These are phyloP conservation scores for Diaporthe amygdali DNA, from an alignment of 2,329 filamentous ascomycete genomes.

Conservation along the genomic window DNA sequence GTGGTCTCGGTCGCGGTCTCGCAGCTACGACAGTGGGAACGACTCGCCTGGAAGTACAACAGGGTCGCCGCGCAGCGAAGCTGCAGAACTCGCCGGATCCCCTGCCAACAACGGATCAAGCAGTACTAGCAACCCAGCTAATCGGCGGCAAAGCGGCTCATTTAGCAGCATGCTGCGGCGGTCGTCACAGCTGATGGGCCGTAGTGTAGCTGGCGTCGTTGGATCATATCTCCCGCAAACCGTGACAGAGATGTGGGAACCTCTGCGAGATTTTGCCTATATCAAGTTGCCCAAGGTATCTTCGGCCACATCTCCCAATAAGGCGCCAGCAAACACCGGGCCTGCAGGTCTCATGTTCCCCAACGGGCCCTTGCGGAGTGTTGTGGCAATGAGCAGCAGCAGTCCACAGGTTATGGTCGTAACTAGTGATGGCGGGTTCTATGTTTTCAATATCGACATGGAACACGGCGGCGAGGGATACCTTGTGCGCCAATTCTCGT, in stretches of 20 bases:
- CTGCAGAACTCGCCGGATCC: slow-evolving; percentile 42
- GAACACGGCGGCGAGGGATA: slow-evolving; percentile 93
- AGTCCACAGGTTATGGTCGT: slow-evolving; percentile 98
- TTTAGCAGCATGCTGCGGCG: slow-evolving; percentile 91
- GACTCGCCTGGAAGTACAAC: slow-evolving; percentile 54
- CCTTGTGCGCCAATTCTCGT: slow-evolving; percentile 92
- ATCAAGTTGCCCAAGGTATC: slow-evolving; percentile 81
- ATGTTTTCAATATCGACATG: slow-evolving; percentile 94
- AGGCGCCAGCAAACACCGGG: slow-evolving; percentile 30
- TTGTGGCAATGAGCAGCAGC: slow-evolving; percentile 96
- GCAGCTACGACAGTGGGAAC: slow-evolving; percentile 60
- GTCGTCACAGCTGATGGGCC: slow-evolving; percentile 92
- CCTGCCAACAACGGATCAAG: slow-evolving; percentile 30
- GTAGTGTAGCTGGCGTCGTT: slow-evolving; percentile 84
- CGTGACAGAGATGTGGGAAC: slow-evolving; percentile 98
- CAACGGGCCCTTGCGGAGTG: slow-evolving; percentile 74
- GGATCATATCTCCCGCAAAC: slow-evolving; percentile 92
- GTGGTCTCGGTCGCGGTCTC: slow-evolving; percentile 57
- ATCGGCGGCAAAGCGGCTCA: slow-evolving; percentile 70
- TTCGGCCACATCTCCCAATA: slow-evolving; percentile 35
- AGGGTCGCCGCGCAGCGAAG: slow-evolving; percentile 54
- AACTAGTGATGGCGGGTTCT: slow-evolving; percentile 93
- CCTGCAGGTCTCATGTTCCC: slow-evolving; percentile 25
- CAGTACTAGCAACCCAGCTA: slow-evolving; percentile 34
- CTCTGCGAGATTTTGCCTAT: slow-evolving; percentile 91